phyloP scores from a whole-genome alignment of 208 protist genomes.

The Strigomonas culicis region DNA sequence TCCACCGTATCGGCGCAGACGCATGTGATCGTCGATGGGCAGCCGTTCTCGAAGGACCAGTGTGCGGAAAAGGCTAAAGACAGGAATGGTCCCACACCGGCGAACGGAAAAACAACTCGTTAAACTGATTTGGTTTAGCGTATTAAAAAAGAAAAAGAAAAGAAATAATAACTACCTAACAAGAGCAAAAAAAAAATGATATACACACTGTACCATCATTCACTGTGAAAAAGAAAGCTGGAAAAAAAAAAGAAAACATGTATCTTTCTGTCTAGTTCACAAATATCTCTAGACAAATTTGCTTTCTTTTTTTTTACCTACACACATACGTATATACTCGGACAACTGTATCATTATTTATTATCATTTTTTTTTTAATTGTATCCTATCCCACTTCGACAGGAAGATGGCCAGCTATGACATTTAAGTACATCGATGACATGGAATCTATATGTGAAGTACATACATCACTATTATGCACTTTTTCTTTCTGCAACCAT shows the following conservation, averaged over 20 bases:
- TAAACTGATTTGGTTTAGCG: too few species aligned
- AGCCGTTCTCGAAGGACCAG: constrained; percentile 11
- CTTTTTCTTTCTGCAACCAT: neutral
- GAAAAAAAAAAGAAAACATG: constrained; percentile 3
- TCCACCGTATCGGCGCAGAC: neutral
- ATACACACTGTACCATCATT: neutral
- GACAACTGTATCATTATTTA: too few species aligned
- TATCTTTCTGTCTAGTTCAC: neutral
- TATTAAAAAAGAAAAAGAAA: too few species aligned
- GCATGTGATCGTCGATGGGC: neutral
- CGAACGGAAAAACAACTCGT: neutral
- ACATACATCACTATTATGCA: too few species aligned
- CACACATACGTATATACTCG: neutral
- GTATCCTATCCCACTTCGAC: too few species aligned
- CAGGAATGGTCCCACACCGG: neutral
- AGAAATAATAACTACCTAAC: neutral
- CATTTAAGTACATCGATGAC: too few species aligned
- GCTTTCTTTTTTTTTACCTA: neutral
- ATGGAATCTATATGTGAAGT: too few species aligned
- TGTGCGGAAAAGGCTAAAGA: neutral
- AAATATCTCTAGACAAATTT: neutral
- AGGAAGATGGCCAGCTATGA: too few species aligned
- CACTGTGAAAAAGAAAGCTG: neutral
- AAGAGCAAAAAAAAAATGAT: neutral
- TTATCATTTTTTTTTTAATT: too few species aligned